Evolutionary conservation across 768 basidiomycete genomes (phyloP), one percentile per base, ranked within the genome.

Genomic region (Calocybe gangraenosa): DNA sequence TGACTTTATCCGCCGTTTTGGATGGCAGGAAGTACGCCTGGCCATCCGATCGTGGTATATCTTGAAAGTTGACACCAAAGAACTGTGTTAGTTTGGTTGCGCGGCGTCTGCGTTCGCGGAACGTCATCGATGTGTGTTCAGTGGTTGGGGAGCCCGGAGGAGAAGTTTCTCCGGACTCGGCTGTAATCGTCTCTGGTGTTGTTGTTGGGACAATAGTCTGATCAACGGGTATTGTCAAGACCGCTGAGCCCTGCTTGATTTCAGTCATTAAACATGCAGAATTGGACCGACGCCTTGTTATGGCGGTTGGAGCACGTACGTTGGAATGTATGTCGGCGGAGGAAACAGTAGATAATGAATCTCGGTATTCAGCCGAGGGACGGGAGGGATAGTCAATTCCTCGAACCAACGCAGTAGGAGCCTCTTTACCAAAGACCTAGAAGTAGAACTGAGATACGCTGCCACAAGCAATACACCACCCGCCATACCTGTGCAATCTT

Each of bases 1-100:
- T 18, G 14, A 14, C 33, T 37, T 21, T 19, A 10, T 14, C 25
- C 11, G 22, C 25, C 11, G 35, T 18, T 36, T 37, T 1, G 46
- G 17, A 14, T 15, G 46, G 37, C 9, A 35, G 32, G n/a, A 25
- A 17, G 37, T 47, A 23, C 22, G 47, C 42, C 30, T 49, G 45
- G 9, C 48, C 33, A 10, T 60, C 37, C 2, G 63, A 58, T 19
- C 58, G 50, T 3, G 66, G 58, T 21, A 81, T 63, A 50, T 76
- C 73, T 42, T 71, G 62, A 51, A 70, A 71, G 20, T 61, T 66
- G 23, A 79, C 78, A 11, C 79, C 78, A 57, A 81, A 81, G 61
- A 82, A 80, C 35, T 70, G 72, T 19, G 75, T 66, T 33, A 82
- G 60, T 58, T 81, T 82, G 46, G 70, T 72, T n/a, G 71, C 71